These are phyloP conservation scores for Trametes elegans DNA, from an alignment of 768 basidiomycete genomes.

Conservation along the genomic window DNA sequence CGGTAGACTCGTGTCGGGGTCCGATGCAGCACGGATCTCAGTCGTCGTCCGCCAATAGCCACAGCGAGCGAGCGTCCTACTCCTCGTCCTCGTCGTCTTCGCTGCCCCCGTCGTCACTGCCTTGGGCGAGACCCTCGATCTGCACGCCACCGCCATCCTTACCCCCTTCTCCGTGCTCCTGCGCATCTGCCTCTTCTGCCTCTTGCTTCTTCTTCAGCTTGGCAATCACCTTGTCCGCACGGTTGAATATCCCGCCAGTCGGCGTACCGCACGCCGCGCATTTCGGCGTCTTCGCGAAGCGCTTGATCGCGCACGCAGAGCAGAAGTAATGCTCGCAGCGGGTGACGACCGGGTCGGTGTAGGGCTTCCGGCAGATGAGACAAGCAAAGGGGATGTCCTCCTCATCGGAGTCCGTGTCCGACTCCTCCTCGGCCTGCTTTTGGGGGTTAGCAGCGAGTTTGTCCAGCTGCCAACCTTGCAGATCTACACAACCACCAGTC, in stretches of 20 bases:
- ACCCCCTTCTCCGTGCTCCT: constrained; percentile 30
- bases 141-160: constrained; percentile 20
- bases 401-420: constrained; percentile 68
- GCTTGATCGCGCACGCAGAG: constrained; percentile 91
- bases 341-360: constrained; percentile 93
- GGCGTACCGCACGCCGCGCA: constrained; percentile 92
- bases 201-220: constrained; percentile 76
- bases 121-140: constrained; percentile 55
- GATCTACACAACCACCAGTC: constrained; percentile 47
- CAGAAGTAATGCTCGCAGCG: constrained; percentile 98
- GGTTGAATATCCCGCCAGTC: constrained; percentile 95
- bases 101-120: constrained; percentile 26
- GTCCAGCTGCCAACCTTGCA: constrained; percentile 99
- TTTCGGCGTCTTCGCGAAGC: constrained; percentile 92
- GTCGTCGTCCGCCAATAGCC: neutral
- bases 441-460: constrained; percentile 80
- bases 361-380: constrained; percentile 91
- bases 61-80: constrained; percentile 9
- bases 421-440: constrained; percentile 58
- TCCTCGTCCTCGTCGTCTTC: constrained; percentile 31
- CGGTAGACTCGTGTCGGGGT: neutral
- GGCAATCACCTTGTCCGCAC: constrained; percentile 88
- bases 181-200: constrained; percentile 50
- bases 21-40: neutral
- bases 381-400: constrained; percentile 99